Evolutionary conservation across 2,329 filamentous ascomycete species (phyloP).

Genomic region (Zymoseptoria crescenta): DNA sequence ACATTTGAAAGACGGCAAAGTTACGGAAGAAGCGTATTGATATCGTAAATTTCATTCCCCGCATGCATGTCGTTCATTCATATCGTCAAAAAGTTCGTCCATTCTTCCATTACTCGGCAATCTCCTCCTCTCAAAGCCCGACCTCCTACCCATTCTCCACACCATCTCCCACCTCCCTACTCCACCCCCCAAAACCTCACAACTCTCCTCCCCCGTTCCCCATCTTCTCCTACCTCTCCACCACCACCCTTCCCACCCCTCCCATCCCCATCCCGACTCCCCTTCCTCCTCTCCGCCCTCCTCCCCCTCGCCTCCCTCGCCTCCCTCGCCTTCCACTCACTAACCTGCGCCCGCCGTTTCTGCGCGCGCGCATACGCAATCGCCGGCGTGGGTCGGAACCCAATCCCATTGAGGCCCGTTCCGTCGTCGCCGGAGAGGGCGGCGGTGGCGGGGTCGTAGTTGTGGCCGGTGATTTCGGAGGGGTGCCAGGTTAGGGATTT

Average conservation of each 20-base stretch:
- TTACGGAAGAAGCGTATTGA: too few relatives aligned
- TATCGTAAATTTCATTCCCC: too few relatives aligned
- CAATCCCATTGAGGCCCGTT: slow-evolving; percentile 56
- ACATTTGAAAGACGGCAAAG: too few relatives aligned
- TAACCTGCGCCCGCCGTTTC: slow-evolving; percentile 50
- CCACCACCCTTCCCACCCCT: slow-evolving; percentile 4
- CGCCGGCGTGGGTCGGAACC: slow-evolving; percentile 54
- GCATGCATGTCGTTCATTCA: neutral
- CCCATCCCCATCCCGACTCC: slow-evolving; percentile 3
- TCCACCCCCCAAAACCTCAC: slow-evolving; percentile 10
- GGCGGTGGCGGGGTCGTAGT: slow-evolving; percentile 41
- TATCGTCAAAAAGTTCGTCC: neutral
- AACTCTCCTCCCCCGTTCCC: slow-evolving; percentile 4
- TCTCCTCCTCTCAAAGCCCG: neutral
- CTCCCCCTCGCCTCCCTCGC: too few relatives aligned
- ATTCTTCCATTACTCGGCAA: too few relatives aligned
- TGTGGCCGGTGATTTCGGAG: slow-evolving; percentile 54
- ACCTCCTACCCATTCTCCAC: neutral
- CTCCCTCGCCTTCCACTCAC: slow-evolving; percentile 53
- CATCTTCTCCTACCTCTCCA: slow-evolving; percentile 3
- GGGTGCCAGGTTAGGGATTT: slow-evolving; percentile 48
- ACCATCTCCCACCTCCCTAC: neutral
- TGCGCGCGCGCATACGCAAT: slow-evolving; percentile 50
- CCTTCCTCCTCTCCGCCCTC: slow-evolving; percentile 45
- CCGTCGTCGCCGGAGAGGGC: slow-evolving; percentile 49